phyloP scores from a whole-genome alignment of 768 basidiomycete genomes.

The Lactifluus volemus region DNA sequence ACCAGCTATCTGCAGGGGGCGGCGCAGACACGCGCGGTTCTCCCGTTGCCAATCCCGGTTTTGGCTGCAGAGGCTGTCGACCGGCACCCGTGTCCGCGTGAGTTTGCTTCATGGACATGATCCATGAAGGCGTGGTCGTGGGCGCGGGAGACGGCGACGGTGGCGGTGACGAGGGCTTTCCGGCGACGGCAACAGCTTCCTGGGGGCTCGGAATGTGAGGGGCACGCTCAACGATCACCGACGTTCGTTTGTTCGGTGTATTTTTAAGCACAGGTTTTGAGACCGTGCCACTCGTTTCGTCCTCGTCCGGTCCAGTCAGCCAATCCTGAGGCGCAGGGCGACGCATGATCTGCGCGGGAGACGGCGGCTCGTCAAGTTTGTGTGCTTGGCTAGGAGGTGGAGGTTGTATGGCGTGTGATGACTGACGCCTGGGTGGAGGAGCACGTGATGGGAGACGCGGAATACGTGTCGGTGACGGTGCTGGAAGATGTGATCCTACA shows the following conservation, averaged over 20 bases:
- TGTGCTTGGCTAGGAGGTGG: background rate
- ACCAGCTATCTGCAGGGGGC: slow-evolving; percentile 22
- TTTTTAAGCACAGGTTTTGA: slow-evolving; percentile 47
- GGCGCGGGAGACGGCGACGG: slow-evolving; percentile 14
- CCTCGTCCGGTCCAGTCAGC: slow-evolving; percentile 62
- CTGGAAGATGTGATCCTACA: slow-evolving; percentile 9
- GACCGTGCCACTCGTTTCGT: slow-evolving; percentile 18
- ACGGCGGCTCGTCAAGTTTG: slow-evolving; percentile 14
- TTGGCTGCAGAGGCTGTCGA: slow-evolving; percentile 11
- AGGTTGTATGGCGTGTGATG: slow-evolving; percentile 26
- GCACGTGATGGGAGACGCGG: slow-evolving; percentile 30
- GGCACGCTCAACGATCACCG: slow-evolving; percentile 46
- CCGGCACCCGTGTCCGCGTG: slow-evolving; percentile 2
- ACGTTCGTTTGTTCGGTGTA: slow-evolving; percentile 66
- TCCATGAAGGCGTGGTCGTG: background rate
- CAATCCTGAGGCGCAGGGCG: slow-evolving; percentile 46
- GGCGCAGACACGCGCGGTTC: slow-evolving; percentile 16
- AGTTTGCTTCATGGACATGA: background rate
- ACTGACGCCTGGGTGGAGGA: slow-evolving; percentile 41
- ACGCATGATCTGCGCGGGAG: slow-evolving; percentile 23
- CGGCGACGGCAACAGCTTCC: slow-evolving; percentile 18
- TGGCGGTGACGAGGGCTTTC: background rate
- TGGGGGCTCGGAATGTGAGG: slow-evolving; percentile 25
- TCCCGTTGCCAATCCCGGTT: slow-evolving; percentile 8
- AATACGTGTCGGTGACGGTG: slow-evolving; percentile 19